These are phyloP conservation scores for Casuarina equisetifolia DNA, from an alignment of 306 rosid genomes.

Conservation along the genomic window DNA sequence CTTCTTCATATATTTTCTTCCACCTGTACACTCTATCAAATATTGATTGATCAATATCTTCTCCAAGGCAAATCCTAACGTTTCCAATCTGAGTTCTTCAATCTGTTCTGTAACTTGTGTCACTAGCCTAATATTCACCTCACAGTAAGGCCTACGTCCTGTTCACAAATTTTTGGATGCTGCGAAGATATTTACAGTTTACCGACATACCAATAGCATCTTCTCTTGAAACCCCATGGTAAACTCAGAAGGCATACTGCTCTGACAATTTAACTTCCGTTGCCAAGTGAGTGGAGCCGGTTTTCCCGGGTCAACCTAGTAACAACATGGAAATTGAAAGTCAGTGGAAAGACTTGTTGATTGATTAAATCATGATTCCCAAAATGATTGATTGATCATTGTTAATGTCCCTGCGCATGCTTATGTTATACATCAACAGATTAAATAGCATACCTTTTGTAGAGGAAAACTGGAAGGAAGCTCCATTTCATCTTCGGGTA, in stretches of 20 bases:
- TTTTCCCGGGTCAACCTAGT: conserved; percentile 61
- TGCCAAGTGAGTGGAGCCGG: conserved; percentile 76
- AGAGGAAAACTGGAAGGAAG: neutral
- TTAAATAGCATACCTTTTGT: neutral
- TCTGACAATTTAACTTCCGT: conserved; percentile 54
- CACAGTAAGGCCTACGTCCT: neutral
- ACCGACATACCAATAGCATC: conserved; percentile 60
- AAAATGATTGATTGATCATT: neutral
- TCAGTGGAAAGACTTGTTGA: neutral
- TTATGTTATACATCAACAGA: neutral
- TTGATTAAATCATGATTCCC: conserved; percentile 1
- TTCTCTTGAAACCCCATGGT: conserved; percentile 52
- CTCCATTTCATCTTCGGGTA: neutral
- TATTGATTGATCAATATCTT: neutral
- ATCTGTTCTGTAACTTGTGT: neutral
- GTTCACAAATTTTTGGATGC: neutral
- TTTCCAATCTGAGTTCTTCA: neutral
- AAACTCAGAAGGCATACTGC: conserved; percentile 34
- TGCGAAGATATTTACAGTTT: neutral
- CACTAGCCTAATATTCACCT: neutral
- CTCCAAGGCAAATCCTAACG: neutral
- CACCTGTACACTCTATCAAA: neutral
- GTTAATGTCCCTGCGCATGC: neutral
- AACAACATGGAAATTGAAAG: neutral
- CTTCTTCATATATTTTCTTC: neutral